Evolutionary conservation across 2,329 filamentous ascomycete species (phyloP), one percentile per base, ranked within the genome.

Genomic region (Alternaria dauci): DNA sequence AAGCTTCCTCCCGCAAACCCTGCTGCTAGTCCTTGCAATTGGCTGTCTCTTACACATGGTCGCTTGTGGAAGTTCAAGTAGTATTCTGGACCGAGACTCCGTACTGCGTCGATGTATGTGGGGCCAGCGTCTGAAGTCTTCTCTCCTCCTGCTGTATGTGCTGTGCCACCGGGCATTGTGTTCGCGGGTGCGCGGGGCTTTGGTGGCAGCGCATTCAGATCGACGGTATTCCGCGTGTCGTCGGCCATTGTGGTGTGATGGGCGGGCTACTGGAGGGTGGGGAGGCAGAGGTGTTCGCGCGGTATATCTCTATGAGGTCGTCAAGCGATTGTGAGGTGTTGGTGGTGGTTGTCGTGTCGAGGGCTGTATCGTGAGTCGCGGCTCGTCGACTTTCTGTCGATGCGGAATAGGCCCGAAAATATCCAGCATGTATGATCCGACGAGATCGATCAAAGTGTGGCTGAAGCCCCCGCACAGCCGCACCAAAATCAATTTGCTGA

Each of bases 31-130:
- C 93, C 95, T 1, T 91, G 88, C 69, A 98, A 81, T 54, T 97
- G 83, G 2, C 92, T 90, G 74, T 96, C 90, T 62, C 94, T 85
- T 20, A 92, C 91, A 78, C 95, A 98, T 0, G 94, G 94, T 58
- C 88, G 86, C 78, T 91, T 90, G 77, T 94, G 89, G 54, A 96
- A 83, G 44, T 88, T 87, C 44, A 87, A 78, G 65, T 94, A 91
- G 71, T 94, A 92, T 39, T 89, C 83, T 39, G 84, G 74, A 62
- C 88, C 88, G 62, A 94, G 88, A 48, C 85, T 87, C 63, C 87
- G 86, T 51, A 94, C 82, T 1, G 87, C 91, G 42, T 92, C 88
- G 38, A 76, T 67, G 51, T 78, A 74, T 16, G 79, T 77, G n/a
- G 89, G 65, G 1, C 63, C 68, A 7, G 66, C 62, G 48, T 57